A percentile compares a stretch with the other conserved stretches of the same genome.
Conservation (phyloP, 331 rosid genomes). For the Quercus lobata region DNA sequence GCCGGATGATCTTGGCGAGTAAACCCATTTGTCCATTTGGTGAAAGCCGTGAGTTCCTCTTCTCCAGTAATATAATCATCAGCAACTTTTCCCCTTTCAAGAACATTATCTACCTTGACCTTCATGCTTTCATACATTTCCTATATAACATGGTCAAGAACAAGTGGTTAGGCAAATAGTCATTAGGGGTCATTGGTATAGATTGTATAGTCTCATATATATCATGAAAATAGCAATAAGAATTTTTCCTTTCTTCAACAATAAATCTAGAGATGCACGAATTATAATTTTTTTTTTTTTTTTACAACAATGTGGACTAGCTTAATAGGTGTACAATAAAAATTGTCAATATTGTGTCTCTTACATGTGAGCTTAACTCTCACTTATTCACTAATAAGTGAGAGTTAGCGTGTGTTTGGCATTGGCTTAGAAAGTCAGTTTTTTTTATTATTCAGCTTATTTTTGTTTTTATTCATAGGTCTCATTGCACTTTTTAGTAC, state of each 20-base stretch:
- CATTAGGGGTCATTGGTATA: background rate
- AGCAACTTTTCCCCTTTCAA: constrained; percentile 24
- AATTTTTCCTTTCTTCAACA: too few species aligned
- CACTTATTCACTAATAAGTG: too few species aligned
- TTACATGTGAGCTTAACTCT: too few species aligned
- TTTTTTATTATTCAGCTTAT: accelerated
- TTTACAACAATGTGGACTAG: too few species aligned
- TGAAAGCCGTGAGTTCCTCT: constrained; percentile 9
- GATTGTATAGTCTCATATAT: too few species aligned
- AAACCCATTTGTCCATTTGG: constrained; percentile 29
- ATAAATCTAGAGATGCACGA: too few species aligned
- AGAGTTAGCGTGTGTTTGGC: too few species aligned
- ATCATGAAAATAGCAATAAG: too few species aligned
- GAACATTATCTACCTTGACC: constrained; percentile 13
- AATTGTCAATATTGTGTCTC: background rate
- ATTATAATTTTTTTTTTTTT: too few species aligned
- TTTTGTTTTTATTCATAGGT: accelerated
- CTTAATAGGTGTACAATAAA: too few species aligned
- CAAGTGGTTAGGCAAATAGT: background rate
- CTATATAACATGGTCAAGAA: constrained; percentile 1
- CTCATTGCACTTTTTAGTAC: accelerated
- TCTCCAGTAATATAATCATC: constrained; percentile 4
- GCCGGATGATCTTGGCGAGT: constrained; percentile 35
- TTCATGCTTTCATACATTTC: constrained; percentile 30
- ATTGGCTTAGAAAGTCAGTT: too few species aligned